phyloP scores from a whole-genome alignment of 1,284 basidiomycete species.

The Phlebopus sp. region DNA sequence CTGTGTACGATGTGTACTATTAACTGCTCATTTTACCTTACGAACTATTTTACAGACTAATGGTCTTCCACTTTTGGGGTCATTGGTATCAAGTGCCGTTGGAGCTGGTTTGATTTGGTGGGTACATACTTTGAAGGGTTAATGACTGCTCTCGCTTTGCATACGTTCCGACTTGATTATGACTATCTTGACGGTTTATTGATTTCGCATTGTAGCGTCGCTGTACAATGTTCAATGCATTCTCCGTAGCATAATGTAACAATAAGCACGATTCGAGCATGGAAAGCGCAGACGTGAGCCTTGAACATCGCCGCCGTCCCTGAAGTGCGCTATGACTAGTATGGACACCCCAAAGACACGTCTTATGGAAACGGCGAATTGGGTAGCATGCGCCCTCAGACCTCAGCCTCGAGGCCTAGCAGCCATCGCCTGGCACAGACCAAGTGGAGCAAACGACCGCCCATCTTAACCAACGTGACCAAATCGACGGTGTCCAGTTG shows the following conservation, averaged over 20 bases:
- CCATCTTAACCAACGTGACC: too few relatives aligned
- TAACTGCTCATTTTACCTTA: conserved; percentile 36
- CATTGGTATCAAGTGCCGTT: conserved; percentile 29
- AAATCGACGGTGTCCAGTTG: too few relatives aligned
- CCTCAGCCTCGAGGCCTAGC: background rate
- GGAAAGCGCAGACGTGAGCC: background rate
- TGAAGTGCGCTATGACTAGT: conserved; percentile 2
- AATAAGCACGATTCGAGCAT: background rate
- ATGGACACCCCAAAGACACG: background rate
- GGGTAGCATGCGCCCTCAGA: background rate
- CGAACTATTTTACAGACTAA: conserved; percentile 36
- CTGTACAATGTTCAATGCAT: conserved; percentile 22
- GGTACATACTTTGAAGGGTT: conserved; percentile 29
- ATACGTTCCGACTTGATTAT: conserved; percentile 24
- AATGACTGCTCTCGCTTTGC: conserved; percentile 27
- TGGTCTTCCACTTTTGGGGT: conserved; percentile 21
- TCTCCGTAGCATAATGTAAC: conserved; percentile 9
- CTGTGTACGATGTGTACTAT: conserved; percentile 33
- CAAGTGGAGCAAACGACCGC: too few relatives aligned
- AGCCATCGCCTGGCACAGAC: too few relatives aligned
- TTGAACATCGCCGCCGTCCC: conserved; percentile 6
- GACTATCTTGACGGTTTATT: conserved; percentile 29
- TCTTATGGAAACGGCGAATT: background rate
- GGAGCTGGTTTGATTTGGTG: conserved; percentile 17
- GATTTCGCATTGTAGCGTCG: conserved; percentile 30